Percentiles rank a stretch among this genome's conserved stretches.
These are phyloP conservation scores for Phytophthora podocarpi DNA, from an alignment of 352 stramenopile species.

Conservation along the genomic window DNA sequence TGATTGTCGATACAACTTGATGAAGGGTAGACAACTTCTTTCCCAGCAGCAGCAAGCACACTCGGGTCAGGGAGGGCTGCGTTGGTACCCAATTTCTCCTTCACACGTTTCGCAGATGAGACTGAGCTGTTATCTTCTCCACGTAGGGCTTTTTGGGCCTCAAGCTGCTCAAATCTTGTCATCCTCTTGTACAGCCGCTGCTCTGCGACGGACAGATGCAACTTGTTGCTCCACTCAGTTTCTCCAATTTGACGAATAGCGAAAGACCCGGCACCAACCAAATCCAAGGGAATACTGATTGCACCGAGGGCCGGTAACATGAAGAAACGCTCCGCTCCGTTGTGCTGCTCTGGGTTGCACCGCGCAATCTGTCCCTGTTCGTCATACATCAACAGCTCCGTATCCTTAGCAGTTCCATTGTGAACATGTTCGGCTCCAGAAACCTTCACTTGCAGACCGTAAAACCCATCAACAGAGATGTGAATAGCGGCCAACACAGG, in stretches of 20 bases:
- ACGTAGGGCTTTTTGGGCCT: conserved; percentile 65
- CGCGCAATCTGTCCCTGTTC: conserved; percentile 46
- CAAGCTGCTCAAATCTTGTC: conserved; percentile 71
- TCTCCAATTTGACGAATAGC: conserved; percentile 87
- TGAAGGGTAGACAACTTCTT: conserved; percentile 74
- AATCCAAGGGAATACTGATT: conserved; percentile 75
- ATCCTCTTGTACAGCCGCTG: conserved; percentile 79
- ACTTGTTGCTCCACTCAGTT: conserved; percentile 83
- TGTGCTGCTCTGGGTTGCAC: conserved; percentile 65
- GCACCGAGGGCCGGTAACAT: conserved; percentile 53
- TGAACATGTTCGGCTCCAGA: conserved; percentile 72
- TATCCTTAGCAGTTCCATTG: conserved; percentile 82
- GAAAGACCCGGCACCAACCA: conserved; percentile 74
- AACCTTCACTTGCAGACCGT: conserved; percentile 81
- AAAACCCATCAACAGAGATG: conserved; percentile 72
- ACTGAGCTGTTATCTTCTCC: conserved; percentile 48
- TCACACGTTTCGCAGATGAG: conserved; percentile 58
- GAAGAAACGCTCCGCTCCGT: conserved; percentile 57
- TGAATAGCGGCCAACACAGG: conserved; percentile 73
- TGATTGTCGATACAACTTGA: conserved; percentile 82
- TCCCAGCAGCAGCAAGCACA: conserved; percentile 52
- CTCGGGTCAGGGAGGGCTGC: conserved; percentile 53
- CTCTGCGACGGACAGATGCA: conserved; percentile 71
- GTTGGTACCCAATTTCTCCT: conserved; percentile 74
- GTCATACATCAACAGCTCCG: conserved; percentile 74